Evolutionary conservation across 306 rosid species (phyloP).

Genomic region (Sechiopsis laciniata): DNA sequence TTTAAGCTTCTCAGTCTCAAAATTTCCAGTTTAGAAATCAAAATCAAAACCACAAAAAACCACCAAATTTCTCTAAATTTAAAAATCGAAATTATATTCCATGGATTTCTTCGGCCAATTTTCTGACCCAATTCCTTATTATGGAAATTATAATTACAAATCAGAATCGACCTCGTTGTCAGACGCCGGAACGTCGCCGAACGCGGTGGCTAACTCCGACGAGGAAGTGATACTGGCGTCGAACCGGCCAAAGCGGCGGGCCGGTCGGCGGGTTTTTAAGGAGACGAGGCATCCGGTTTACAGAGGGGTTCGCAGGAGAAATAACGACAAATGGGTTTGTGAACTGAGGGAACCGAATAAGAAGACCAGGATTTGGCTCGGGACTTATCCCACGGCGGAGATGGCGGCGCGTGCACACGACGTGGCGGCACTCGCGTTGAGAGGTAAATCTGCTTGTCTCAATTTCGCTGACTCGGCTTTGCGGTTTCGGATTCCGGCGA

Average conservation of each 20-base stretch:
- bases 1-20: neutral
- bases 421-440: conserved; percentile 55
- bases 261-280: conserved; percentile 57
- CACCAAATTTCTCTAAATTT: neutral
- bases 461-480: conserved; percentile 68
- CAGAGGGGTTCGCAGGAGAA: conserved; percentile 61
- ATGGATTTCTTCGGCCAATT: conserved; percentile 22
- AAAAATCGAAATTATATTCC: neutral
- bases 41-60: neutral
- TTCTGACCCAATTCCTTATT: conserved; percentile 20
- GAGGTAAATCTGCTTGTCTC: conserved; percentile 60
- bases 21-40: neutral
- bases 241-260: conserved; percentile 50
- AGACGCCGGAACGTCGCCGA: conserved; percentile 16
- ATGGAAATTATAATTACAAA: neutral
- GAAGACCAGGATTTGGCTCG: conserved; percentile 70
- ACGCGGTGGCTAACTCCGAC: conserved; percentile 22
- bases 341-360: conserved; percentile 66
- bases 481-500: conserved; percentile 41
- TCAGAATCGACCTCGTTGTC: conserved; percentile 23
- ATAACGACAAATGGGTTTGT: conserved; percentile 80
- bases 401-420: conserved; percentile 94
- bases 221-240: conserved; percentile 54
- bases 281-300: conserved; percentile 84
- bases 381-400: conserved; percentile 65